Conservation (phyloP, 257 asterid genomes). For the Plantago major region DNA sequence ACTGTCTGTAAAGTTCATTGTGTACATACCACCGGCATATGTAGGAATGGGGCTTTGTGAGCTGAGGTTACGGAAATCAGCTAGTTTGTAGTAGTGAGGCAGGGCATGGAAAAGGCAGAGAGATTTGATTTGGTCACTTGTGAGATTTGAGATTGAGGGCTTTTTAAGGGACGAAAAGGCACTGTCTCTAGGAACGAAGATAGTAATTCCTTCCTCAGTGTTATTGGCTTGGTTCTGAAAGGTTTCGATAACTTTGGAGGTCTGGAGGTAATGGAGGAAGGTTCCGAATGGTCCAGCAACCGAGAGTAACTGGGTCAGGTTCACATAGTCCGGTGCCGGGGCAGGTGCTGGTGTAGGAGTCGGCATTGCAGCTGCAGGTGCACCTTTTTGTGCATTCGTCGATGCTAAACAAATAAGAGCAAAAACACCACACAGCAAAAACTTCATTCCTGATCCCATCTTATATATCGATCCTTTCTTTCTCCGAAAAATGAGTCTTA, state of each 20-base stretch:
- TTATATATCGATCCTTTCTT: neutral
- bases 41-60: slow-evolving; percentile 53
- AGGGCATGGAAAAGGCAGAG: slow-evolving; percentile 72
- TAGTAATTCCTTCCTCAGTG: slow-evolving; percentile 67
- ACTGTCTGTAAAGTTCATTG: slow-evolving; percentile 53
- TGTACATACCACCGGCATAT: slow-evolving; percentile 52
- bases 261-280: slow-evolving; percentile 56
- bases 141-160: slow-evolving; percentile 58
- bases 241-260: slow-evolving; percentile 59
- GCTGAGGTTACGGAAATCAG: slow-evolving; percentile 80
- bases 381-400: slow-evolving; percentile 31
- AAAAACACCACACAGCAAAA: slow-evolving; percentile 22
- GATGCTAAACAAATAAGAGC: slow-evolving; percentile 28
- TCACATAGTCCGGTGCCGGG: slow-evolving; percentile 58
- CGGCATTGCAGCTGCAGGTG: slow-evolving; percentile 22
- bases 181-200: slow-evolving; percentile 62
- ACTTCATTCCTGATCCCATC: slow-evolving; percentile 18
- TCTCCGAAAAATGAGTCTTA: too few species aligned
- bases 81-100: slow-evolving; percentile 59
- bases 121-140: slow-evolving; percentile 57
- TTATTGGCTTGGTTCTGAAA: slow-evolving; percentile 77
- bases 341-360: slow-evolving; percentile 75
- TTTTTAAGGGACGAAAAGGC: slow-evolving; percentile 52
- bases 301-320: slow-evolving; percentile 60
- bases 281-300: slow-evolving; percentile 78